These are phyloP conservation scores for Trametes sp. DNA, from an alignment of 1,284 basidiomycete species.

Conservation along the genomic window DNA sequence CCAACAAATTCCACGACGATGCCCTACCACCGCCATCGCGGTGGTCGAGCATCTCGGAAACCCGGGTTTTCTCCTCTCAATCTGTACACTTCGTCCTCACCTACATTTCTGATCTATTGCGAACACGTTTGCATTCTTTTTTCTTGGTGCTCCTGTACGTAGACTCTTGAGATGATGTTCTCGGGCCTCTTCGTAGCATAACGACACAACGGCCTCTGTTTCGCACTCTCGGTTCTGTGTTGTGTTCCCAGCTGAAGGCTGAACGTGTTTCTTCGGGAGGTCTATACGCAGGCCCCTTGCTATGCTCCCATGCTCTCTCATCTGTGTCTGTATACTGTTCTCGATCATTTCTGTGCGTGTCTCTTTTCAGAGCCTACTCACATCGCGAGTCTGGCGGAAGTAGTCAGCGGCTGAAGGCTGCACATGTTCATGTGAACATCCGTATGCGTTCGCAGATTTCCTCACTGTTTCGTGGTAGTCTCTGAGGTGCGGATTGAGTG, in stretches of 20 bases:
- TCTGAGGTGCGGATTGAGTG: not conserved
- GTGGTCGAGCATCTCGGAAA: constrained; percentile 2
- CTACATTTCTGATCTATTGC: not conserved
- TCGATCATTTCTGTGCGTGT: not conserved
- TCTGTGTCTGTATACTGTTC: not conserved
- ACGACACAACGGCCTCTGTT: too few species aligned
- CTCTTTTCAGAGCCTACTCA: not conserved
- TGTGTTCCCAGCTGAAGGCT: not conserved
- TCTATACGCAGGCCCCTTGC: not conserved
- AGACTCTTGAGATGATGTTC: not conserved
- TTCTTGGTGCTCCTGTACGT: not conserved
- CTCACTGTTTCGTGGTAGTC: not conserved
- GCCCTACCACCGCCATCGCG: constrained; percentile 8
- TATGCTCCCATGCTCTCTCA: not conserved
- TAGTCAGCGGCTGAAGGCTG: not conserved
- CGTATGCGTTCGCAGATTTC: not conserved
- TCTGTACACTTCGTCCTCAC: not conserved
- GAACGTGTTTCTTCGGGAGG: not conserved
- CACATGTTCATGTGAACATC: not conserved
- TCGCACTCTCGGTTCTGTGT: too few species aligned
- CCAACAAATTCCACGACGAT: not conserved
- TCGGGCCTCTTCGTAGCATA: not conserved
- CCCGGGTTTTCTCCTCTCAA: not conserved
- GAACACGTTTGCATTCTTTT: not conserved
- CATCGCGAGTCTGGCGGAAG: not conserved